Base-by-base conservation (phyloP, 306 rosid species). In the Sophora flavescens region DNA sequence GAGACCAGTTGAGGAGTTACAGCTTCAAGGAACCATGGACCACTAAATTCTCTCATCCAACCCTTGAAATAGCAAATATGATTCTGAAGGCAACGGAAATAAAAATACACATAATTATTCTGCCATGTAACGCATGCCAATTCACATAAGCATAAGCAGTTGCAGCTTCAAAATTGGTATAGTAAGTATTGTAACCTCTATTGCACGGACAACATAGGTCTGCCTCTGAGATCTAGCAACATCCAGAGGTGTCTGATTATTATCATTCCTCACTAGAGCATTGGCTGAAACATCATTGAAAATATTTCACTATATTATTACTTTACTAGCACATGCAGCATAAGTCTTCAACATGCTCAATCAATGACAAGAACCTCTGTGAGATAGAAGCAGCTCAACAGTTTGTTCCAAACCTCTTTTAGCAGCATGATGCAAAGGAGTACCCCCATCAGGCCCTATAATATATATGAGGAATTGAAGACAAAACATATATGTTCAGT, bases 381-480 rank as follows among this genome's bases (percentile, higher is more conserved):
- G 66, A 30, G 41, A 60, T 12, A 60, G 66, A 32, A 60, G 66
- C 22, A 60, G 66, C 22, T 33, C 66, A 6, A 60, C 44, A 30
- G 14, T 32, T 14, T 33, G 22, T 2, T 32, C 42, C 3, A 36
- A 32, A 60, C 66, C 44, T 32, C 66, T 32, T 33, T 14, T 60
- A 32, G 44, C 66, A 32, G 65, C 65, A 59, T 59, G 65, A 32
- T 59, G 65, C 65, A 59, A 59, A 59, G 65, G 65, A 59, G 65
- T 32, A 5, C 65, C 65, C 17, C 65, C 65, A 30, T 30, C 4
- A 32, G 41, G 65, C 65, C 65, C 65, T 59, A 59, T 32, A 59
- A 59, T 59, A 59, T 28, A 48, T 48, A 14, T 28, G 5, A 28
- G 4, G 64, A 59, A 30, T 30, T 30, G 41, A 59, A 59, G 41